Evolutionary conservation across 257 asterid genomes (phyloP), one percentile per base, ranked within the genome.

Genomic region (Anisodus tanguticus): DNA sequence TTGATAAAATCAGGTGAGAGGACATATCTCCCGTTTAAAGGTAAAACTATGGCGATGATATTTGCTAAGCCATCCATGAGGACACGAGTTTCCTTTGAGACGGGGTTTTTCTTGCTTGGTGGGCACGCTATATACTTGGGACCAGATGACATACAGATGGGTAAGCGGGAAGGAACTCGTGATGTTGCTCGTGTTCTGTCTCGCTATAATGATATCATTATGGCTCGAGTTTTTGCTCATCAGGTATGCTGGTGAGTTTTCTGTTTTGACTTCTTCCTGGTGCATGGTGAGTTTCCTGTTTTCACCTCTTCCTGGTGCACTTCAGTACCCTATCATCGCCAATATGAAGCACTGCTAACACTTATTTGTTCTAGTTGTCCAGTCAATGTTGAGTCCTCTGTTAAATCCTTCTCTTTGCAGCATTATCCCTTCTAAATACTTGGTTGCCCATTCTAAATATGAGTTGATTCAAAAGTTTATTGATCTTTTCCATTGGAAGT

Each of bases 21-120:
- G 83, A 86, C 95, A n/a, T 95, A 92, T 90, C 97, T 92, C 76
- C 99, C 98, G 5, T 93, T 95, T 74, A 89, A 95, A 81, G 98
- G 99, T 68, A 97, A 95, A 89, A 93, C 98, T n/a, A 91, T 93
- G 98, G 93, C 98, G 4, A 97, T 97, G 99, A 94, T 96, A 82
- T 96, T 94, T 87, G 98, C 99, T 62, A 96, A 96, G 90, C 98
- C 99, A 43, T 96, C 99, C 63, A 96, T 96, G 98, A 92, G 99
- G 90, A 96, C 98, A 10, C 90, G 99, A 66, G 98, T 94, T 89
- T 96, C 98, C n/a, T 94, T 96, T 57, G 99, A 96, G 90, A 93
- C 99, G 1, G 99, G 98, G 58, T 96, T 96, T 89, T 17, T 87
- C 90, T 92, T 96, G 94, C 94, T 96, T 53, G 99, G 99, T 13